Base-by-base conservation (phyloP, 2,329 filamentous ascomycete species). In the Emmonsiellopsis sp. region DNA sequence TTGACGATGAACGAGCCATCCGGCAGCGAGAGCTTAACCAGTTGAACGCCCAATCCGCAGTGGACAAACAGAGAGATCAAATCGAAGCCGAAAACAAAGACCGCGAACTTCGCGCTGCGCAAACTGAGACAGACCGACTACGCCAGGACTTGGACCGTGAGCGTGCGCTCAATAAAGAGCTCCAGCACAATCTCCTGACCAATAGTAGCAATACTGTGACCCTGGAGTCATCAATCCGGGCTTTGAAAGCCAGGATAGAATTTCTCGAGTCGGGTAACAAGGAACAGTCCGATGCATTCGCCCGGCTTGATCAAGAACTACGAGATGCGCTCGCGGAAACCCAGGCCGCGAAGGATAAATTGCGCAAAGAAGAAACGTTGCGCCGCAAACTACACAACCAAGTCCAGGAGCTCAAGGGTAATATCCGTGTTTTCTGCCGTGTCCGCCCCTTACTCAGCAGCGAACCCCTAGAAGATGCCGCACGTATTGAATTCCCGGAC, bases 351-450 rank as follows among this genome's bases (percentile, higher is more conserved):
- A 83, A 87, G 53, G 83, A 88, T 59, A 95, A 93, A 65, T 77
- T 98, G 32, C 85, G 93, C 57, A 88, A 86, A 63, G 93, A 97
- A 66, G 93, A 98, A 71, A 93, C 88, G 0, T 77, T 95, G 49
- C 83, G 93, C 11, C 82, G 93, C 21, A 92, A 94, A 61, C 79
- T 98, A 0, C 95, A 97, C 75, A 97, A 97, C 71, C 93, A 95
- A 68, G 92, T 98, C 46, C 90, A 98, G 68, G 93, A 98, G 65
- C 81, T 98, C 55, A 96, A 95, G 69, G 93, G 93, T 62, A 98
- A 98, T 66, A 98, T 98, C 63, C 86, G 93, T 17, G 93, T 98
- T 60, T 98, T 98, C 82, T 97, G 92, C 65, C 84, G 93, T 66
- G 92, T 97, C 32, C 85, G 94, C 42, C 93, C 93, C 1, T 75